Evolutionary conservation across 106 monocot species (phyloP).

Genomic region (Dendrobium nobile): DNA sequence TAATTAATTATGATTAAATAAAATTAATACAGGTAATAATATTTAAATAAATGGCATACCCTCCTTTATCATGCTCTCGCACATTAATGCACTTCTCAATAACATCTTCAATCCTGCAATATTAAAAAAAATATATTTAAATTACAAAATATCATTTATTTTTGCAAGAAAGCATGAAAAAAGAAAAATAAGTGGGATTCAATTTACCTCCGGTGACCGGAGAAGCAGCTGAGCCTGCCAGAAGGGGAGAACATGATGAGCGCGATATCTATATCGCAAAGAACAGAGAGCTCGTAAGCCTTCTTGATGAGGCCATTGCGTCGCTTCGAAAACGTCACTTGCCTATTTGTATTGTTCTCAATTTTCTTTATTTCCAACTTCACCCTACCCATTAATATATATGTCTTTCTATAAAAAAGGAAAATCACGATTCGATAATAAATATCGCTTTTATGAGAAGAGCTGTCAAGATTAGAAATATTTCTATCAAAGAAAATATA

Average conservation of each 20-base stretch:
- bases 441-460: background rate
- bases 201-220: conserved; percentile 51
- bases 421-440: background rate
- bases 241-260: conserved; percentile 93
- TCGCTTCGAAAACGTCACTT: conserved; percentile 89
- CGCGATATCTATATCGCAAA: conserved; percentile 83
- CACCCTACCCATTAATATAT: conserved; percentile 61
- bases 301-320: conserved; percentile 95
- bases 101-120: conserved; percentile 57
- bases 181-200: background rate
- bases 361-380: conserved; percentile 85
- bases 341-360: conserved; percentile 70
- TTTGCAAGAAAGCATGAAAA: background rate
- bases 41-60: conserved; percentile 15
- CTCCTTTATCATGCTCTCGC: conserved; percentile 50
- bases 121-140: background rate
- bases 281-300: conserved; percentile 84
- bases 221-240: conserved; percentile 72
- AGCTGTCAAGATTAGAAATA: too few relatives aligned
- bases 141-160: background rate
- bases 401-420: background rate
- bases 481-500: background rate
- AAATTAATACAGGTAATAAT: background rate
- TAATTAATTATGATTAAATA: background rate
- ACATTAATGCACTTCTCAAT: conserved; percentile 39